Evolutionary conservation across 148 eudicot species (phyloP).

Genomic region (Dysphania ambrosioides): DNA sequence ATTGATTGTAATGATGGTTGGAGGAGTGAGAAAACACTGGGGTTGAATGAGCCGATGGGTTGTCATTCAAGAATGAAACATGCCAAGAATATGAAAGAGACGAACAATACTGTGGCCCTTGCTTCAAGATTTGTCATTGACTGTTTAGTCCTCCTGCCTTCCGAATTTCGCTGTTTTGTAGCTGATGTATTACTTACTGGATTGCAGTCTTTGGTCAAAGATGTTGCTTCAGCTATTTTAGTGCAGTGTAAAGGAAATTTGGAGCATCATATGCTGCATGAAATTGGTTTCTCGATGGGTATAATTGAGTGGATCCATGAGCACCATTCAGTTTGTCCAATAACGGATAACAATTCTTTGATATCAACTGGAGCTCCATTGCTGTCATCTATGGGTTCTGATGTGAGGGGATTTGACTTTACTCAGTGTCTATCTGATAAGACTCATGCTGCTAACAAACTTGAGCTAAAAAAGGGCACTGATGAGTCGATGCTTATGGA

Average conservation of each 20-base stretch:
- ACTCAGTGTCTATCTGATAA: conserved; percentile 19
- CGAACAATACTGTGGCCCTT: conserved; percentile 28
- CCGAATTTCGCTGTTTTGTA: conserved; percentile 67
- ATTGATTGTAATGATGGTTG: conserved; percentile 17
- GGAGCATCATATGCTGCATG: conserved; percentile 82
- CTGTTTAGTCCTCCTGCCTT: conserved; percentile 67
- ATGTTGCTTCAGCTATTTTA: conserved; percentile 59
- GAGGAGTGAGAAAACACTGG: conserved; percentile 17
- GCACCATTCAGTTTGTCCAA: conserved; percentile 46
- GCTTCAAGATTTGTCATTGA: conserved; percentile 63
- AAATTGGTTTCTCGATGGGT: conserved; percentile 77
- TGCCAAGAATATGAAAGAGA: conserved; percentile 20
- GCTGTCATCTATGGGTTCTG: conserved; percentile 24
- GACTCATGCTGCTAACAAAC: conserved; percentile 27
- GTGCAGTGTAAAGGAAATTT: conserved; percentile 49
- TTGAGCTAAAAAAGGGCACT: conserved; percentile 23
- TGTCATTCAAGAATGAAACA: conserved; percentile 12
- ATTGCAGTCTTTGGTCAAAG: conserved; percentile 54
- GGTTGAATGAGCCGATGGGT: conserved; percentile 22
- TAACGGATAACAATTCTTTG: conserved; percentile 22
- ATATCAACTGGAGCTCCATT: conserved; percentile 31
- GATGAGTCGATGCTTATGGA: conserved; percentile 8
- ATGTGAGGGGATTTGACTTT: conserved; percentile 22
- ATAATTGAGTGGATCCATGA: conserved; percentile 81
- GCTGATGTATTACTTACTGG: conserved; percentile 78